Evolutionary conservation across 192 early-diverging fungal genomes (phyloP).

Genomic region (Coemansia sp.): DNA sequence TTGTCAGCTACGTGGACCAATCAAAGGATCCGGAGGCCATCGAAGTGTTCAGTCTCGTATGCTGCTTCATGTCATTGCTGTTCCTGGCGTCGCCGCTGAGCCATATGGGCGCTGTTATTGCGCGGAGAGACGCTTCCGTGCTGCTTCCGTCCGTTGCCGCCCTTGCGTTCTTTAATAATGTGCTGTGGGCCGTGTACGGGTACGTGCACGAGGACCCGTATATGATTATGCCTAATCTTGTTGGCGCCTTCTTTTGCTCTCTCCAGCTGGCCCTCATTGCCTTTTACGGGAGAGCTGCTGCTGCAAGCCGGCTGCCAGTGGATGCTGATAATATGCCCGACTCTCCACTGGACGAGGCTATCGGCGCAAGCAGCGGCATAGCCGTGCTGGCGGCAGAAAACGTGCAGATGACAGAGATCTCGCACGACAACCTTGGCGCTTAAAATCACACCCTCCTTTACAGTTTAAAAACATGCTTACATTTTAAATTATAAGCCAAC

Average conservation of each 20-base stretch:
- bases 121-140: conserved; percentile 31
- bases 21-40: conserved; percentile 7
- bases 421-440: not conserved
- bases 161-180: conserved; percentile 37
- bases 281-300: conserved; percentile 26
- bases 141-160: conserved; percentile 34
- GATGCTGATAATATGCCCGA: not conserved
- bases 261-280: conserved; percentile 39
- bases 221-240: conserved; percentile 39
- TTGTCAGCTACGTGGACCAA: conserved; percentile 24
- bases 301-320: conserved; percentile 13
- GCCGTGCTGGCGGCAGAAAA: not conserved
- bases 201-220: conserved; percentile 29
- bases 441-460: no score
- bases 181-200: conserved; percentile 41
- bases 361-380: not conserved
- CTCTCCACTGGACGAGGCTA: not conserved
- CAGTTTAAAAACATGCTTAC: no score
- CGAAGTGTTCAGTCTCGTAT: conserved; percentile 24
- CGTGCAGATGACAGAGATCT: conserved; percentile 17
- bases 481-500: no score
- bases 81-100: conserved; percentile 41
- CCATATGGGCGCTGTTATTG: conserved; percentile 32
- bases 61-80: conserved; percentile 35
- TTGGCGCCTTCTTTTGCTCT: conserved; percentile 34